Conservation (phyloP, 2,329 filamentous ascomycete genomes). For the Lecanicillium sp. region DNA sequence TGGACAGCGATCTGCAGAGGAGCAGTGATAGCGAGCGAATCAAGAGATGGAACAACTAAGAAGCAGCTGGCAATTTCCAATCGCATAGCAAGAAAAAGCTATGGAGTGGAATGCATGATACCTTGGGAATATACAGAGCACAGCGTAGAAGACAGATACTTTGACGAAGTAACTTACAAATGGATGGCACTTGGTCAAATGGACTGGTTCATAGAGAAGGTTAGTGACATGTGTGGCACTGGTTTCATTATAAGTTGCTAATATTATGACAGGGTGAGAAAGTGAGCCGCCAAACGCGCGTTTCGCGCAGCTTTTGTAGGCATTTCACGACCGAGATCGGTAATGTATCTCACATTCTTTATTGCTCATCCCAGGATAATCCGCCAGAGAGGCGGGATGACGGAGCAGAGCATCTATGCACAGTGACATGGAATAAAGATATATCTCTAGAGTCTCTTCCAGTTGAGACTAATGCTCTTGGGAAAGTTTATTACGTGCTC, state of each 20-base stretch:
- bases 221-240: too few relatives aligned
- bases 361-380: neutral
- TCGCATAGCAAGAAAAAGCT: too few relatives aligned
- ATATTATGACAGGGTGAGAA: conserved; percentile 10
- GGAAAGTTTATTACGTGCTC: conserved; percentile 6
- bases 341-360: conserved; percentile 8
- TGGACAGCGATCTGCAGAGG: conserved; percentile 28
- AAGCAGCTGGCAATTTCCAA: too few relatives aligned
- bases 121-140: too few relatives aligned
- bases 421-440: conserved; percentile 12
- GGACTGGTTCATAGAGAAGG: conserved; percentile 20
- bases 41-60: too few relatives aligned
- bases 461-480: conserved; percentile 8
- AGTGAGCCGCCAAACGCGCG: conserved; percentile 1
- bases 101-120: too few relatives aligned
- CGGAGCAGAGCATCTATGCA: conserved; percentile 11
- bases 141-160: too few relatives aligned
- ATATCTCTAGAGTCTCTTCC: conserved; percentile 8
- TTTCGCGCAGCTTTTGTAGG: fast-evolving
- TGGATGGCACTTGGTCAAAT: conserved; percentile 15
- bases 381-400: fast-evolving
- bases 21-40: conserved; percentile 16
- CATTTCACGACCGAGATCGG: neutral
- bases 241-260: conserved; percentile 9
- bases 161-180: fast-evolving